Evolutionary conservation across 768 basidiomycete species (phyloP).

Genomic region (Amanita polypyramis): DNA sequence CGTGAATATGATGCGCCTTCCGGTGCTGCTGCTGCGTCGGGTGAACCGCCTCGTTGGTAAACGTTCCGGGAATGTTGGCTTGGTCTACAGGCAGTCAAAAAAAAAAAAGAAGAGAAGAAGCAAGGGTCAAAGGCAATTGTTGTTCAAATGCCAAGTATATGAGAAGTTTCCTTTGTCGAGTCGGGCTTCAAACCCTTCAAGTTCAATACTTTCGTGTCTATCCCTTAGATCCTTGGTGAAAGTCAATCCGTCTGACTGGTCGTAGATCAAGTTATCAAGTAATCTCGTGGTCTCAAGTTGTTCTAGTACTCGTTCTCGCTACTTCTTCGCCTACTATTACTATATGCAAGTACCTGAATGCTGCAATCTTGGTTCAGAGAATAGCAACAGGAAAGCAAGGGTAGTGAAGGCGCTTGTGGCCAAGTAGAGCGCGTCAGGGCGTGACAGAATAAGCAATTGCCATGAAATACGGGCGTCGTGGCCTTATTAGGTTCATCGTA

Average conservation of each 20-base stretch:
- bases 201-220: constrained; percentile 36
- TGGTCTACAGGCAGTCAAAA: constrained; percentile 17
- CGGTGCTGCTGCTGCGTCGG: constrained; percentile 28
- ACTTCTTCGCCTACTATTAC: constrained; percentile 34
- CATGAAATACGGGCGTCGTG: neutral
- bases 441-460: constrained; percentile 4
- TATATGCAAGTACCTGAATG: constrained; percentile 34
- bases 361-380: constrained; percentile 16
- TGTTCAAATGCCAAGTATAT: constrained; percentile 9
- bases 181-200: constrained; percentile 28
- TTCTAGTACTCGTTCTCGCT: constrained; percentile 44
- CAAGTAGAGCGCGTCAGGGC: neutral
- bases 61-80: constrained; percentile 18
- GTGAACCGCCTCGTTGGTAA: constrained; percentile 51
- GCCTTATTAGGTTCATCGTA: neutral
- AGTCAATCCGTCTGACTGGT: constrained; percentile 4
- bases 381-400: constrained; percentile 2
- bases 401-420: constrained; percentile 3
- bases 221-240: constrained; percentile 16
- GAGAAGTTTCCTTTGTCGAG: constrained; percentile 25
- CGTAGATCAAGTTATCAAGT: constrained; percentile 43
- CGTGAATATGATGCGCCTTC: constrained; percentile 26
- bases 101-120: constrained; percentile 17
- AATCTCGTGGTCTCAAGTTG: constrained; percentile 47
- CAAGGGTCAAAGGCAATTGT: constrained; percentile 32